Conservation (phyloP, 2,329 filamentous ascomycete species). For the Aspergillus eucalypticola region DNA sequence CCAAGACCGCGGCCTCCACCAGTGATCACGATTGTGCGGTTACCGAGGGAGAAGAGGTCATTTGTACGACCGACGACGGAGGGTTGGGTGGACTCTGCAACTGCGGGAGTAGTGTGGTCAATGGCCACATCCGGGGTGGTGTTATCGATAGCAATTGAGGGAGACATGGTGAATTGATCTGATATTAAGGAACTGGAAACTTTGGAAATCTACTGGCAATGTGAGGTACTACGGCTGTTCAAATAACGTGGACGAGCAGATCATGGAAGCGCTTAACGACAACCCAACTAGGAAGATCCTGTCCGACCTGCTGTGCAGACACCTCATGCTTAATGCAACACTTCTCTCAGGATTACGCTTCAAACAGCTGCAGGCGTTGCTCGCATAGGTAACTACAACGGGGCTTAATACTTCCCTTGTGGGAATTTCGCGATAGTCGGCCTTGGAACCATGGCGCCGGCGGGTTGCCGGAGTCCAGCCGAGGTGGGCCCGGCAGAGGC, state of each 20-base stretch:
- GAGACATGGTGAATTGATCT: conserved; percentile 21
- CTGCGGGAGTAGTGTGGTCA: conserved; percentile 22
- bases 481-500: conserved; percentile 5
- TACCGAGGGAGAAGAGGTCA: conserved; percentile 49
- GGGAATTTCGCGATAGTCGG: background rate
- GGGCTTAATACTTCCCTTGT: background rate
- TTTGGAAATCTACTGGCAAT: background rate
- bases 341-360: background rate
- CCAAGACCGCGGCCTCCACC: conserved; percentile 55
- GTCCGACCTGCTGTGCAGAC: background rate
- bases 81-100: conserved; percentile 36
- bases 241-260: background rate
- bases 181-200: background rate
- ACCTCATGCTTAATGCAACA: background rate
- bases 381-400: background rate
- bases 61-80: conserved; percentile 28
- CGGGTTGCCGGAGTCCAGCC: conserved; percentile 1
- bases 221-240: background rate
- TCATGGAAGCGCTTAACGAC: conserved; percentile 17
- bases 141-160: conserved; percentile 13
- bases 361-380: no score
- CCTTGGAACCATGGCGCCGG: background rate
- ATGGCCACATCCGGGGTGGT: conserved; percentile 18
- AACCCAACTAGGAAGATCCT: conserved; percentile 17
- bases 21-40: conserved; percentile 48